Percentiles rank a stretch among this genome's conserved stretches.
Evolutionary conservation across 371 early-diverging fungal genomes (phyloP).

Genomic region (Umbelopsis sp.): DNA sequence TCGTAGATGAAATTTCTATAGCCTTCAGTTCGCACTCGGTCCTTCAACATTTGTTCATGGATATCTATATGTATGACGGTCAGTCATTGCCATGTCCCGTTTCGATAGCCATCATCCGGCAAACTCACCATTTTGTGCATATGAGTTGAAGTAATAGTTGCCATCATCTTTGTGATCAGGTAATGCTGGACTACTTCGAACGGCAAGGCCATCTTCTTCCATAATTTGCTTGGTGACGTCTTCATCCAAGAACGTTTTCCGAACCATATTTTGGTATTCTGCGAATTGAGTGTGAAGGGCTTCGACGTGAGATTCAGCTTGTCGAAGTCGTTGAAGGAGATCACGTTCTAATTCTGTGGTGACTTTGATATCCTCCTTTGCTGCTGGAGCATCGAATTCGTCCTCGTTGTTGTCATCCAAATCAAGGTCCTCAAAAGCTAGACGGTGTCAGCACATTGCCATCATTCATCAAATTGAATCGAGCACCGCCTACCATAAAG

Average conservation of each 20-base stretch:
- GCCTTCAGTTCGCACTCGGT: constrained; percentile 79
- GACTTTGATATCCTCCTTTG: constrained; percentile 30
- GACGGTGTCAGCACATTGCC: neutral
- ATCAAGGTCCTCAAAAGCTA: constrained; percentile 70
- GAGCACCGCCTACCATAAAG: constrained; percentile 57
- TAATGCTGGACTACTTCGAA: constrained; percentile 22
- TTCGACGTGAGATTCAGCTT: constrained; percentile 51
- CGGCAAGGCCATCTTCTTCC: neutral
- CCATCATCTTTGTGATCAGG: constrained; percentile 37
- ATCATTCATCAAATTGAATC: neutral
- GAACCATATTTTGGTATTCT: constrained; percentile 73
- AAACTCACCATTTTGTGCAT: constrained; percentile 71
- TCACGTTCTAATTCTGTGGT: constrained; percentile 63
- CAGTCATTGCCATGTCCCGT: neutral
- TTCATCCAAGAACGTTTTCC: constrained; percentile 70
- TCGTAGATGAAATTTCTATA: constrained; percentile 84
- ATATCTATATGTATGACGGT: constrained; percentile 41
- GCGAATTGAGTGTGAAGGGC: constrained; percentile 63
- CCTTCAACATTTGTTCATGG: constrained; percentile 71
- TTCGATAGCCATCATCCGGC: neutral
- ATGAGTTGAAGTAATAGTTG: constrained; percentile 87
- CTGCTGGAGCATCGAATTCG: constrained; percentile 7
- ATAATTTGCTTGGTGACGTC: constrained; percentile 16
- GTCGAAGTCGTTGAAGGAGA: constrained; percentile 52
- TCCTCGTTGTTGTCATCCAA: constrained; percentile 46